Conservation (phyloP, 345 rosid genomes). For the Abelmoschus esculentus region DNA sequence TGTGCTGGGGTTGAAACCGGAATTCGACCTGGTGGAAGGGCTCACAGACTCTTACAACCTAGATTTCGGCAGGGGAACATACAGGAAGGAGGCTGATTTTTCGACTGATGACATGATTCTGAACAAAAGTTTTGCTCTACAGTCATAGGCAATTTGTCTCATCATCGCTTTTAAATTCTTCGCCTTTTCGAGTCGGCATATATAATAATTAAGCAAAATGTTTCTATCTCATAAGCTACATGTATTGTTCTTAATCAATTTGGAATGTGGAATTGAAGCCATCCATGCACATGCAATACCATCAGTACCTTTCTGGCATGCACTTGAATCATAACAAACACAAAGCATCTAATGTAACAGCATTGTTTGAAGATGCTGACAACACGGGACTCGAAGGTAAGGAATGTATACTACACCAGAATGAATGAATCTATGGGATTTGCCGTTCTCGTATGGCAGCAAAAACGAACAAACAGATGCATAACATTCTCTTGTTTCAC, state of each 20-base stretch:
- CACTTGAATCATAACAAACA: no score
- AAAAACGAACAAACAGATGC: background rate
- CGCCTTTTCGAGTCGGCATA: background rate
- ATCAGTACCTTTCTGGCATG: background rate
- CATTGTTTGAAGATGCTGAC: no score
- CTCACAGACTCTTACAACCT: slow-evolving; percentile 90
- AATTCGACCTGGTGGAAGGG: slow-evolving; percentile 78
- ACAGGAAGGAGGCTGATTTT: slow-evolving; percentile 77
- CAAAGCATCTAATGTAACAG: no score
- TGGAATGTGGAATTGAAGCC: background rate
- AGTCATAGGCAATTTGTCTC: slow-evolving; percentile 25
- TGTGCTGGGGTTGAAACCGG: slow-evolving; percentile 76
- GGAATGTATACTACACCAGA: no score
- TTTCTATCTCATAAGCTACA: background rate
- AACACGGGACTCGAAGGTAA: no score
- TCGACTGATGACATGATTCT: slow-evolving; percentile 82
- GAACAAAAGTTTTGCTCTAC: slow-evolving; percentile 71
- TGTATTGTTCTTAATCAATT: background rate
- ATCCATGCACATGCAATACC: no score
- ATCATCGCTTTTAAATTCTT: background rate
- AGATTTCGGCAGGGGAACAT: slow-evolving; percentile 86
- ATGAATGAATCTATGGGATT: no score
- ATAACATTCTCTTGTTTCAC: background rate
- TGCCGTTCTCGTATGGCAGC: background rate
- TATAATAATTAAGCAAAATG: background rate